Percentiles rank a stretch among this genome's conserved stretches.
These are phyloP conservation scores for Malbranchea cinnamomea DNA, from an alignment of 2,329 filamentous ascomycete species.

Conservation along the genomic window DNA sequence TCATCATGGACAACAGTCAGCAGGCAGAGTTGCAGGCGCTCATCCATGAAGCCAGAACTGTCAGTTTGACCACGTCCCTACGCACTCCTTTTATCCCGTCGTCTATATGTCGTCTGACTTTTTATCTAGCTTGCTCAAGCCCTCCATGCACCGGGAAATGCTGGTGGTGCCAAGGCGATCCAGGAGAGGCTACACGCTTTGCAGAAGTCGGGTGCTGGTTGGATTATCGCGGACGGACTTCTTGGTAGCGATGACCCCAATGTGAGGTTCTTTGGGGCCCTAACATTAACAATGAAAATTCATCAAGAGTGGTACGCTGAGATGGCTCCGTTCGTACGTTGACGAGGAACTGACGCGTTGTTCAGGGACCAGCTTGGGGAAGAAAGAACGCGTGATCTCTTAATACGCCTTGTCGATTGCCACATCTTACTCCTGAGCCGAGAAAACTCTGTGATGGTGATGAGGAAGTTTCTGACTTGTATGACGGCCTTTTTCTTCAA, in stretches of 20 bases:
- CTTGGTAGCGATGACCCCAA: slow-evolving; percentile 55
- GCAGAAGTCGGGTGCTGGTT: slow-evolving; percentile 67
- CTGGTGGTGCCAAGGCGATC: slow-evolving; percentile 33
- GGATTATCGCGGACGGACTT: slow-evolving; percentile 69
- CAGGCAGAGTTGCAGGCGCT: slow-evolving; percentile 16
- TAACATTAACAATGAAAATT: slow-evolving; percentile 87
- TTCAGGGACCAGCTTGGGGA: slow-evolving; percentile 23
- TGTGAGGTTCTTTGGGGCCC: slow-evolving; percentile 78
- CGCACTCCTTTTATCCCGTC: not conserved
- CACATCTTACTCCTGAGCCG: slow-evolving; percentile 27
- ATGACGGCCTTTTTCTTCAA: slow-evolving; percentile 31
- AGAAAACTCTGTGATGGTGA: slow-evolving; percentile 24
- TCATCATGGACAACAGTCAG: slow-evolving; percentile 15
- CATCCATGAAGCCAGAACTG: slow-evolving; percentile 17
- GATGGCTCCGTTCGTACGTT: slow-evolving; percentile 1
- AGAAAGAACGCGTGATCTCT: slow-evolving; percentile 19
- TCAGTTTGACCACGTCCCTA: slow-evolving; percentile 9
- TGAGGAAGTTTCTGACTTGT: slow-evolving; percentile 33
- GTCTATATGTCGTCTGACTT: not conserved
- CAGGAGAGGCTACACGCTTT: slow-evolving; percentile 65
- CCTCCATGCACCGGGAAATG: slow-evolving; percentile 29
- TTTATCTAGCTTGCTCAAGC: slow-evolving; percentile 23
- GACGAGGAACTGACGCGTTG: slow-evolving; percentile 8
- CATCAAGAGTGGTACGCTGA: slow-evolving; percentile 63
- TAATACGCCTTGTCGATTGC: slow-evolving; percentile 27